phyloP scores from a whole-genome alignment of 2,329 filamentous ascomycete genomes.

The Anthostomella pinea region DNA sequence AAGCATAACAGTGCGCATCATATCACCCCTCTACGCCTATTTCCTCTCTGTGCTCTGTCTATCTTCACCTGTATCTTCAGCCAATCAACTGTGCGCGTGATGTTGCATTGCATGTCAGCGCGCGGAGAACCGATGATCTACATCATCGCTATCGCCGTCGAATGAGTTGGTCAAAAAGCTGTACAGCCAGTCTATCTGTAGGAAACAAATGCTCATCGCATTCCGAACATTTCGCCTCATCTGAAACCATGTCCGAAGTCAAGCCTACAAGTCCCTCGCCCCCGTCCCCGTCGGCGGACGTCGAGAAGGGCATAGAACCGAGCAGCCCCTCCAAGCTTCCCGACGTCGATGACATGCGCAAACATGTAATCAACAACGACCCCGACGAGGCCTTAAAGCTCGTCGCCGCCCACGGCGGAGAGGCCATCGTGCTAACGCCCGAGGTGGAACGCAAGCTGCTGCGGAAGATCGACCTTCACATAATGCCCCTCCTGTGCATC shows the following conservation, averaged over 20 bases:
- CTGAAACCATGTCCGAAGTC: conserved; percentile 12
- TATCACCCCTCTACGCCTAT: no score
- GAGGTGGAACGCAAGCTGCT: conserved; percentile 40
- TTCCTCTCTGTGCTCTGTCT: no score
- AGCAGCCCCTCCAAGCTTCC: conserved; percentile 7
- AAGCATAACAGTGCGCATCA: no score
- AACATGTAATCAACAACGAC: conserved; percentile 38
- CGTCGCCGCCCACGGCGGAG: conserved; percentile 33
- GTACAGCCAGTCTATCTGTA: neutral
- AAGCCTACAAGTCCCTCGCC: conserved; percentile 5
- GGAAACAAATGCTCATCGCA: conserved; percentile 3
- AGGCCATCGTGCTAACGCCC: conserved; percentile 35
- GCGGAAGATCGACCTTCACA: conserved; percentile 44
- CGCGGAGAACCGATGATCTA: conserved; percentile 11
- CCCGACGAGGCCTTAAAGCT: conserved; percentile 43
- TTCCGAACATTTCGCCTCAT: neutral
- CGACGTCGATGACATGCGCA: conserved; percentile 16
- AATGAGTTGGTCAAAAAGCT: neutral
- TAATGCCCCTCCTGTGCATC: conserved; percentile 53
- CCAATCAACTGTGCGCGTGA: no score
- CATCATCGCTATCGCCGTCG: conserved; percentile 7
- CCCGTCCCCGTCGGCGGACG: conserved; percentile 6
- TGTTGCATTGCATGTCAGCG: conserved; percentile 12
- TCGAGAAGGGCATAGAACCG: conserved; percentile 14
- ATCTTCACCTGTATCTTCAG: no score